A percentile compares a stretch with the other conserved stretches of the same genome.
Evolutionary conservation across 1,284 basidiomycete species (phyloP).

Genomic region (Puccinia triticina): DNA sequence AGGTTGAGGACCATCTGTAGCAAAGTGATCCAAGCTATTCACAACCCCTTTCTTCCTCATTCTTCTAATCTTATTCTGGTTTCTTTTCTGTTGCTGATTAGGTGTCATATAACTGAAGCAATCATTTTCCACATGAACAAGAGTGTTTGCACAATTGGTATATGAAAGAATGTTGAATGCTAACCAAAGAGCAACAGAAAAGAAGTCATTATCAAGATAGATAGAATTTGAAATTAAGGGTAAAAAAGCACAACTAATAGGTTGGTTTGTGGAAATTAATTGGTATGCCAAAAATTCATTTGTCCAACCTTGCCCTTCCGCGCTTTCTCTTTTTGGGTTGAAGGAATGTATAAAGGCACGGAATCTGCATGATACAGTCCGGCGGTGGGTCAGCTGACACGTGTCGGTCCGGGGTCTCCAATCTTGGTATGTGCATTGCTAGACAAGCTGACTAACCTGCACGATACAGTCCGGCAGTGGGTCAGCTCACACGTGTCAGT

Average conservation of each 20-base stretch:
- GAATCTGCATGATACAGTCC: too few relatives aligned
- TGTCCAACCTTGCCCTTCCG: neutral
- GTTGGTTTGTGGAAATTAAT: neutral
- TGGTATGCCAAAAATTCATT: neutral
- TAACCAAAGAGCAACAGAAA: neutral
- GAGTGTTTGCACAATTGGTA: neutral
- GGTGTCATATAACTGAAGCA: neutral
- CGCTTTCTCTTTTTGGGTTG: neutral
- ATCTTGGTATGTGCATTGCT: too few relatives aligned
- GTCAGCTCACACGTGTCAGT: too few relatives aligned
- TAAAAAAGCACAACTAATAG: neutral
- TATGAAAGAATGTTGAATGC: neutral
- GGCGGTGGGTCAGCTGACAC: too few relatives aligned
- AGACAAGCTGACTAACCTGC: too few relatives aligned
- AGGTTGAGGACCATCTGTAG: neutral
- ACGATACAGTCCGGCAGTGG: too few relatives aligned
- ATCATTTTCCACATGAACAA: neutral
- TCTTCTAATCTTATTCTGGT: neutral
- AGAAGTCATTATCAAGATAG: neutral
- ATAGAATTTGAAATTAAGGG: neutral
- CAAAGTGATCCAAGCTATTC: neutral
- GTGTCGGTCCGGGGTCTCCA: too few relatives aligned
- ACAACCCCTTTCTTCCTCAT: neutral
- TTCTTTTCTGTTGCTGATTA: constrained; percentile 1
- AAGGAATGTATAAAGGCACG: too few relatives aligned